Evolutionary conservation across 768 basidiomycete genomes (phyloP).

Genomic region (Phlebiopsis gigantea): DNA sequence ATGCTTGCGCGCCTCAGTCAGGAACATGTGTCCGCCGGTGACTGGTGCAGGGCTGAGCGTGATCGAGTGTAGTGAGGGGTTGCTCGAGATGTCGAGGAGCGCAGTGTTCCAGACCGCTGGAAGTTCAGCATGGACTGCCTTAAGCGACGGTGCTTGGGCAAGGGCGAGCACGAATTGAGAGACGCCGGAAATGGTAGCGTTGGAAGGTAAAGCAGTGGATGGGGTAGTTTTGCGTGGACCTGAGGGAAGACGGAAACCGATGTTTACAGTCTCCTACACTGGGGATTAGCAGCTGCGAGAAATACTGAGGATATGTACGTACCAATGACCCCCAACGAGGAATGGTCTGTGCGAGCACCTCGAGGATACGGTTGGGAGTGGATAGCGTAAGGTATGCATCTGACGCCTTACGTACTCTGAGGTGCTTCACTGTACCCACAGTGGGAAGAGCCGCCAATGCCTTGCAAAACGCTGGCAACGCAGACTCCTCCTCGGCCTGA

Average conservation of each 20-base stretch:
- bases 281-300: slow-evolving; percentile 1
- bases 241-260: slow-evolving; percentile 49
- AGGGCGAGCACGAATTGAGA: slow-evolving; percentile 30
- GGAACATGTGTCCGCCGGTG: slow-evolving; percentile 50
- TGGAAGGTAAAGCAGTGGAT: neutral
- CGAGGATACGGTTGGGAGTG: slow-evolving; percentile 39
- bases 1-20: slow-evolving; percentile 51
- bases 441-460: slow-evolving; percentile 28
- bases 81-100: slow-evolving; percentile 38
- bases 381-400: slow-evolving; percentile 52
- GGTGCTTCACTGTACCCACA: slow-evolving; percentile 33
- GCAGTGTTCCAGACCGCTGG: slow-evolving; percentile 56
- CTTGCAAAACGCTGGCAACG: slow-evolving; percentile 28
- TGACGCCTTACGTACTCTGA: slow-evolving; percentile 46
- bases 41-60: slow-evolving; percentile 19
- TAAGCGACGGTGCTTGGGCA: slow-evolving; percentile 38
- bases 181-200: neutral
- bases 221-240: slow-evolving; percentile 23
- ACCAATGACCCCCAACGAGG: slow-evolving; percentile 42
- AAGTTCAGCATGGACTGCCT: slow-evolving; percentile 45
- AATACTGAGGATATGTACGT: slow-evolving; percentile 20
- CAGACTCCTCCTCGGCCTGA: slow-evolving; percentile 4
- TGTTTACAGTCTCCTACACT: slow-evolving; percentile 44
- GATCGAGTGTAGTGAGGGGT: slow-evolving; percentile 45
- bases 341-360: slow-evolving; percentile 41